Base-by-base conservation (phyloP, 768 basidiomycete species). In the Naematelia encephala region DNA sequence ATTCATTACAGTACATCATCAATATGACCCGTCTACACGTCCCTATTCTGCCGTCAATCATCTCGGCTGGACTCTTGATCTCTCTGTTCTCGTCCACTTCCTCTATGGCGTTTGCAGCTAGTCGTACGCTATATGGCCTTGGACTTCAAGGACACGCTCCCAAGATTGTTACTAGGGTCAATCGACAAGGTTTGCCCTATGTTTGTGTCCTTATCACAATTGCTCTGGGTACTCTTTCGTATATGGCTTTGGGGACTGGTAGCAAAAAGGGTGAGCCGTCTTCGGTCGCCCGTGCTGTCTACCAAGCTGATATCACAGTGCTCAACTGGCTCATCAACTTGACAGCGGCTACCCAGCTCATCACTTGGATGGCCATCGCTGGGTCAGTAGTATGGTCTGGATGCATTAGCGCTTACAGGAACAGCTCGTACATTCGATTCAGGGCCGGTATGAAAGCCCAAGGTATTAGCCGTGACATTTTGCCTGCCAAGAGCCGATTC, bases 361-460 rank as follows among this genome's bases (percentile, higher is more conserved):
- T 89, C 80, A 87, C 87, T 2, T n/a, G n/a, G n/a, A n/a, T n/a
- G n/a, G n/a, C n/a, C n/a, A n/a, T n/a, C n/a, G n/a, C n/a, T n/a
- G n/a, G n/a, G n/a, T n/a, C n/a, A n/a, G n/a, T n/a, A n/a, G n/a
- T n/a, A n/a, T n/a, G n/a, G n/a, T n/a, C n/a, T n/a, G n/a, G n/a
- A n/a, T n/a, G n/a, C n/a, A n/a, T n/a, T n/a, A n/a, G n/a, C n/a
- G n/a, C n/a, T n/a, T n/a, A n/a, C n/a, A n/a, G n/a, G n/a, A n/a
- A n/a, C n/a, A n/a, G n/a, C n/a, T 91, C 87, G 13, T 90, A 89
- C 72, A 62, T 89, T 53, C 87, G 92, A 48, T 97, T 96, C 82
- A 82, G 91, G 75, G 75, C 81, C n/a, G 94, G 91, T 59, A 70
- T 87, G 79, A 86, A 86, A 73, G 84, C 72, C 2, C 94, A 97